Evolutionary conservation across 768 basidiomycete genomes (phyloP), one percentile per base, ranked within the genome.

Genomic region (Tephrocybe rancida): DNA sequence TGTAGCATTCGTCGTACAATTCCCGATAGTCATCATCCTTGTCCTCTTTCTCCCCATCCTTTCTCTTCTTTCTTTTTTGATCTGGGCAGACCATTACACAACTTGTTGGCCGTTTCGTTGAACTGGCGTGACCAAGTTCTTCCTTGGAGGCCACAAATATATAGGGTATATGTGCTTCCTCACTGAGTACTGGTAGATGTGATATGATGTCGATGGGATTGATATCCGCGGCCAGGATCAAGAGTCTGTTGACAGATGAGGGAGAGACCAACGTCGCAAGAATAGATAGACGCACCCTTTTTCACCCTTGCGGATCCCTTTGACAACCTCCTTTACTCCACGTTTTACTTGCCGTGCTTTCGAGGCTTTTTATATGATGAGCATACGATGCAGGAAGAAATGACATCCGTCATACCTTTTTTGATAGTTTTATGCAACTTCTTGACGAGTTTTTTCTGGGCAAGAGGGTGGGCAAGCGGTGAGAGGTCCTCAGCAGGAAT

Each of bases 191-290:
- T 5, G 97, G 97, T 46, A 99, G 79, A 74, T 98, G 97, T 29
- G 95, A 95, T 64, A 98, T 95, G 61, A 99, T 97, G 74, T 99
- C 97, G 64, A 98, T 89, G 10, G 97, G 97, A 56, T 92, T 96
- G 69, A 98, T 98, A 72, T 98, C 96, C 34, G 90, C 95, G 3
- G 97, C 97, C 54, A 99, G 85, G 52, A 99, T 75, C 26, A 99
- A 83, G 29, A 99, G 76, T 19, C 94, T 95, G 60, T 32, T 27
- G 3, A 39, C 22, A 29, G 26, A 25, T 24, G 50, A 11, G 34
- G 45, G 16, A 19, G 11, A 21, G 27, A 41, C 38, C 32, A 44
- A 10, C 39, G 29, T 5, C 61, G 13, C 11, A 29, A 38, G 43
- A 29, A 42, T 29, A 43, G 42, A 35, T 38, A 39, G 16, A 75